Percentiles rank a stretch among this genome's conserved stretches.
Evolutionary conservation across 2,329 filamentous ascomycete species (phyloP).

Genomic region (Ceratocystis destructans): DNA sequence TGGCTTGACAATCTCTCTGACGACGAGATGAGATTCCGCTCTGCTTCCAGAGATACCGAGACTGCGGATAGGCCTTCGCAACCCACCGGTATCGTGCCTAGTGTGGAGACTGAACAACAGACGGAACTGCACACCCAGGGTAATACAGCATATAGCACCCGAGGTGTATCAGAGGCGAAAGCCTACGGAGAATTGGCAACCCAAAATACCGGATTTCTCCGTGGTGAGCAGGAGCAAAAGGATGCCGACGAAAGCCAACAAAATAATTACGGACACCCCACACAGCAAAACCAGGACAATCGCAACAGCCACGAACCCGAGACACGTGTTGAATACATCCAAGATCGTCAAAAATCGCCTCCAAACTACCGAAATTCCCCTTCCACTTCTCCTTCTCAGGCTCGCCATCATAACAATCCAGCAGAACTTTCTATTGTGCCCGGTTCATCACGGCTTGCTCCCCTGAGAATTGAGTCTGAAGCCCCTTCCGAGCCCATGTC

Average conservation of each 20-base stretch:
- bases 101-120: neutral
- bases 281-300: neutral
- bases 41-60: neutral
- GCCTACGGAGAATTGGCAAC: too few species aligned
- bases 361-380: neutral
- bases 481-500: slow-evolving; percentile 10
- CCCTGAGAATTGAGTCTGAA: neutral
- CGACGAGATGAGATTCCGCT: slow-evolving; percentile 23
- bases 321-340: too few species aligned
- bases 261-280: neutral
- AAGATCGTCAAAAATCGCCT: too few species aligned
- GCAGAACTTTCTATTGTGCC: neutral
- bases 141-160: neutral
- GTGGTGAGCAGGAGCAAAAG: too few species aligned
- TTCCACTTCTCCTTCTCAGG: neutral
- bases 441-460: neutral
- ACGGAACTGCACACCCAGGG: neutral
- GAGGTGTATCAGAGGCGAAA: too few species aligned
- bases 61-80: neutral
- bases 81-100: neutral
- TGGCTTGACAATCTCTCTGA: slow-evolving; percentile 34
- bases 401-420: neutral
- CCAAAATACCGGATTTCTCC: too few species aligned
- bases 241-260: too few species aligned
- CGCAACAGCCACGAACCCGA: neutral